phyloP scores from a whole-genome alignment of 768 basidiomycete species.

The Cystobasidiopsis lactophilus region DNA sequence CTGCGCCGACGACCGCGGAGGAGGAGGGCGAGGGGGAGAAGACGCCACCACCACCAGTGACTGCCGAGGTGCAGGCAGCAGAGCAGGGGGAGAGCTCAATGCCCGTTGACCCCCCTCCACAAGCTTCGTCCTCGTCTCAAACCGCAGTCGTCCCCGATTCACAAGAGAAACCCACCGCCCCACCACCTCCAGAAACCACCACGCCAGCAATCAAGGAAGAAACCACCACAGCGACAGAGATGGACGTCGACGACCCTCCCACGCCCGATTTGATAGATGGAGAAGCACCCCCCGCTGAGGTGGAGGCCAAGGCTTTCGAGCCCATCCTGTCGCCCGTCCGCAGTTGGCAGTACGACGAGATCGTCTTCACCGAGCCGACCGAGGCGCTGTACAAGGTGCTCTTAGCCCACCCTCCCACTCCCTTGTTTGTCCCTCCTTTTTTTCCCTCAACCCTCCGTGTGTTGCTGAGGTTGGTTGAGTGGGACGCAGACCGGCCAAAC shows the following conservation, averaged over 20 bases:
- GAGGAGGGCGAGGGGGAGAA: constrained; percentile 1
- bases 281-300: background rate
- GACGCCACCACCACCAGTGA: constrained; percentile 23
- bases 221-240: background rate
- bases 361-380: constrained; percentile 86
- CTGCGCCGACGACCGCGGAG: constrained; percentile 1
- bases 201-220: background rate
- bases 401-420: constrained; percentile 59
- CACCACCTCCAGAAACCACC: background rate
- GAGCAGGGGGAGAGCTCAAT: constrained; percentile 25
- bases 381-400: constrained; percentile 63
- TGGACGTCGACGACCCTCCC: too few relatives aligned
- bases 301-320: background rate
- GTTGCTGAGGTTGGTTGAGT: constrained; percentile 5
- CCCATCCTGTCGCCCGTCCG: constrained; percentile 34
- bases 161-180: too few relatives aligned
- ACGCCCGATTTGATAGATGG: background rate
- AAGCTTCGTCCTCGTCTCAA: too few relatives aligned
- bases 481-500: constrained; percentile 42
- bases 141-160: too few relatives aligned
- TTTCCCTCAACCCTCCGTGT: background rate
- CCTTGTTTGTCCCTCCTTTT: constrained; percentile 32
- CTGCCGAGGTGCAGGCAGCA: constrained; percentile 4
- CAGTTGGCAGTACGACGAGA: constrained; percentile 97
- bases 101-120: background rate